A percentile compares a stretch with the other conserved stretches of the same genome.
phyloP scores from a whole-genome alignment of 768 basidiomycete genomes.

The Tephrocybe sp. region DNA sequence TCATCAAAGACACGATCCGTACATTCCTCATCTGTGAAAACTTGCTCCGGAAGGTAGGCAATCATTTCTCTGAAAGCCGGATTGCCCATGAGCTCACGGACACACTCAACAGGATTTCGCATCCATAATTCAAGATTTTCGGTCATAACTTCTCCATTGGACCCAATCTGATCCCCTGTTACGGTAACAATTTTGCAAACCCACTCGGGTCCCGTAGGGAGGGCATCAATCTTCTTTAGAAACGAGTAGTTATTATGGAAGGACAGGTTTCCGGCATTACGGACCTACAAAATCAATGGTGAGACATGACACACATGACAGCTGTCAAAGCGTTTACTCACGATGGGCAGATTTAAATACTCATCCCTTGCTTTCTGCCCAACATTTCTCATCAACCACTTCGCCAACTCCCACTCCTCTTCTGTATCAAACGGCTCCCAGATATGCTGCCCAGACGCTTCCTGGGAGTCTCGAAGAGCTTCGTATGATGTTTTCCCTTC shows the following conservation, averaged over 20 bases:
- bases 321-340: slow-evolving; percentile 15
- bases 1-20: slow-evolving; percentile 17
- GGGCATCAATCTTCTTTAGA: slow-evolving; percentile 23
- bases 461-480: neutral
- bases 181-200: slow-evolving; percentile 18
- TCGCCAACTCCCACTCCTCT: slow-evolving; percentile 33
- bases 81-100: slow-evolving; percentile 27
- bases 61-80: too few relatives aligned
- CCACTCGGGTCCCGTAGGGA: slow-evolving; percentile 25
- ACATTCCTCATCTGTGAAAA: slow-evolving; percentile 15
- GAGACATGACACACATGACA: slow-evolving; percentile 11
- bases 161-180: slow-evolving; percentile 14
- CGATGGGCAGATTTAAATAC: slow-evolving; percentile 29
- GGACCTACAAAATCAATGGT: neutral
- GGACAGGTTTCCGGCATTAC: slow-evolving; percentile 15
- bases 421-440: slow-evolving; percentile 13
- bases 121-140: slow-evolving; percentile 20
- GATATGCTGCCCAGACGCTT: neutral
- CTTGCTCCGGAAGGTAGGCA: slow-evolving; percentile 24
- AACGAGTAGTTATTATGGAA: slow-evolving; percentile 24
- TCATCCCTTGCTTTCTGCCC: slow-evolving; percentile 27
- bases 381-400: slow-evolving; percentile 27
- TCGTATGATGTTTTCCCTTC: neutral
- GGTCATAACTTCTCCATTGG: slow-evolving; percentile 5
- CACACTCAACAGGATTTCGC: slow-evolving; percentile 27